Conservation (phyloP, 176 grass and related monocot genomes). For the Dactylis glomerata region DNA sequence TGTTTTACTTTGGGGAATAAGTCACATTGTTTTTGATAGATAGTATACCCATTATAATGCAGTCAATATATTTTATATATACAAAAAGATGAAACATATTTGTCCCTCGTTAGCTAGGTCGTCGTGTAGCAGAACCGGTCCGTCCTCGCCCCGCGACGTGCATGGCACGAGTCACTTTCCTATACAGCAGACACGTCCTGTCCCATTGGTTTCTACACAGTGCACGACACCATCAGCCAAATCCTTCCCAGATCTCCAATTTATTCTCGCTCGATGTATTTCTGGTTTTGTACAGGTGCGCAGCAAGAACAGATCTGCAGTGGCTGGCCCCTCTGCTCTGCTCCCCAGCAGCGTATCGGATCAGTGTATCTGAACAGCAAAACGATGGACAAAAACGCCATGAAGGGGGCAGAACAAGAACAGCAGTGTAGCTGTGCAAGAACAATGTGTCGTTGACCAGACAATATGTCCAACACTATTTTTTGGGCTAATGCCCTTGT, state of each 20-base stretch:
- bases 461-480: background rate
- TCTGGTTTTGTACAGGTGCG: background rate
- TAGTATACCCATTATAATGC: too few relatives aligned
- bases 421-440: background rate
- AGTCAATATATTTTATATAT: too few relatives aligned
- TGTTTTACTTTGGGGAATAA: too few relatives aligned
- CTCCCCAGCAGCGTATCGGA: too few relatives aligned
- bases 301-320: background rate
- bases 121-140: background rate
- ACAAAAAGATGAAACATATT: too few relatives aligned
- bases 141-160: background rate
- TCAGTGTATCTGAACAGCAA: background rate
- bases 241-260: background rate
- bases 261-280: too few relatives aligned
- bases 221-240: background rate
- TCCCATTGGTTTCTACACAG: background rate
- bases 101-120: background rate
- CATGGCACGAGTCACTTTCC: background rate
- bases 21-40: too few relatives aligned
- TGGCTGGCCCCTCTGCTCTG: background rate
- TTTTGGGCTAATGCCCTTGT: background rate
- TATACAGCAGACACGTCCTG: background rate
- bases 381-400: background rate
- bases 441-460: slow-evolving; percentile 18
- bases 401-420: background rate